Evolutionary conservation across 2,329 filamentous ascomycete species (phyloP).

Genomic region (Lasiodiplodia hormozganensis): DNA sequence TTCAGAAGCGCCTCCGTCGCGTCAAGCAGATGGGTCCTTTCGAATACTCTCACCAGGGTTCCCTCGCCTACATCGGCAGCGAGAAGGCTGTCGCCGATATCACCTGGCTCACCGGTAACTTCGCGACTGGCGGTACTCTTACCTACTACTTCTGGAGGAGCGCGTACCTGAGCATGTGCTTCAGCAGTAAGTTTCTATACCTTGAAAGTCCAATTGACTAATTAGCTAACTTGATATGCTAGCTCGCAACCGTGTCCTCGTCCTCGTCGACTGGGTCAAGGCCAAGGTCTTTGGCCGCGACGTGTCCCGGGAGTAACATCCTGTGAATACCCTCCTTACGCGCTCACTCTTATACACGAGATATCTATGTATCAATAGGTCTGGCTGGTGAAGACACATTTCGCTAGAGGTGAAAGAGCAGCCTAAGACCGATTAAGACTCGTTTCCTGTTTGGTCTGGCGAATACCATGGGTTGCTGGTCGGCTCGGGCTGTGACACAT

Average conservation of each 20-base stretch:
- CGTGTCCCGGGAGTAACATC: conserved; percentile 75
- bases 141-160: conserved; percentile 99
- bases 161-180: conserved; percentile 99
- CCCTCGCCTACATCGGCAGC: conserved; percentile 95
- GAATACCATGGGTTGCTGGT: conserved; percentile 18
- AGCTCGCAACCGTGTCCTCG: conserved; percentile 94
- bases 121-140: conserved; percentile 89
- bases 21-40: conserved; percentile 97
- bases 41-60: conserved; percentile 98
- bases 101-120: conserved; percentile 95
- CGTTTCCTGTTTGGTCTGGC: background rate
- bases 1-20: conserved; percentile 85
- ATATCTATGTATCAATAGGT: conserved; percentile 21
- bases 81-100: conserved; percentile 98
- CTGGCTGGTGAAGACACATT: conserved; percentile 8
- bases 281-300: conserved; percentile 96
- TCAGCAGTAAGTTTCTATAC: conserved; percentile 79
- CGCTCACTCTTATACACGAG: background rate
- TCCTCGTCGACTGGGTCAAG: conserved; percentile 95
- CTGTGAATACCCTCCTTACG: background rate
- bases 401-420: conserved; percentile 26
- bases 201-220: background rate
- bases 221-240: conserved; percentile 2
- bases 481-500: conserved; percentile 23
- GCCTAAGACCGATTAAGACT: conserved; percentile 17